These are phyloP conservation scores for Epichloe hybrida DNA, from an alignment of 2,329 filamentous ascomycete species.

Conservation along the genomic window DNA sequence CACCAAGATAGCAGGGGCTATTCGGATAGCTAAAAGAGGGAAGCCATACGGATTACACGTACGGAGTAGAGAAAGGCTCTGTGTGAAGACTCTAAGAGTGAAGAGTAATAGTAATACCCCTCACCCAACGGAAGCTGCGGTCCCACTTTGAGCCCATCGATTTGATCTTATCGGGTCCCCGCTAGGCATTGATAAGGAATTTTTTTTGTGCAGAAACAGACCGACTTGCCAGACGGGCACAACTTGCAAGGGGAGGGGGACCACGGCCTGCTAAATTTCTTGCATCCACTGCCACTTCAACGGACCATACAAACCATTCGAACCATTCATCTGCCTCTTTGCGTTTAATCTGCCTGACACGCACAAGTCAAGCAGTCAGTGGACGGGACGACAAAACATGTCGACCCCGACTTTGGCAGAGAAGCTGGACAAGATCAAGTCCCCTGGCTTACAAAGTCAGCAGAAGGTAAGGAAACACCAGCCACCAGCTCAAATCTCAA, in stretches of 20 bases:
- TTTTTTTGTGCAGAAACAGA: slow-evolving; percentile 9
- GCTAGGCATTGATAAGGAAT: slow-evolving; percentile 11
- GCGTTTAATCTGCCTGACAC: not conserved
- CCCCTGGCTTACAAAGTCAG: slow-evolving; percentile 89
- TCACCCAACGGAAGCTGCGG: too few relatives aligned
- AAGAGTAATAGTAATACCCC: too few relatives aligned
- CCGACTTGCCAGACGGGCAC: not conserved
- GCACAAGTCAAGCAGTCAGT: not conserved
- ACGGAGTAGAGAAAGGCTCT: too few relatives aligned
- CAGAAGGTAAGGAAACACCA: slow-evolving; percentile 57
- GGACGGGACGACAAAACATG: slow-evolving; percentile 14
- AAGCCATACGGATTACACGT: too few relatives aligned
- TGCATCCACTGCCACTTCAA: slow-evolving; percentile 1
- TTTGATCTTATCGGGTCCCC: slow-evolving; percentile 8
- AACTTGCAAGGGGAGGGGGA: not conserved
- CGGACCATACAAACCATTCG: too few relatives aligned
- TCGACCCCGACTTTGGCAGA: slow-evolving; percentile 53
- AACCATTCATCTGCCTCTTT: not conserved
- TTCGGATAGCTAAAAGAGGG: too few relatives aligned
- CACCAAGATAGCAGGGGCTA: too few relatives aligned
- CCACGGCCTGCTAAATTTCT: not conserved
- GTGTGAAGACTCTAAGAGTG: too few relatives aligned
- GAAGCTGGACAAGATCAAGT: slow-evolving; percentile 94
- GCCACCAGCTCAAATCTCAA: not conserved
- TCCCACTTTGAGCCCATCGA: not conserved